Evolutionary conservation across 2,329 filamentous ascomycete genomes (phyloP).

Genomic region (Davidsoniella australis): DNA sequence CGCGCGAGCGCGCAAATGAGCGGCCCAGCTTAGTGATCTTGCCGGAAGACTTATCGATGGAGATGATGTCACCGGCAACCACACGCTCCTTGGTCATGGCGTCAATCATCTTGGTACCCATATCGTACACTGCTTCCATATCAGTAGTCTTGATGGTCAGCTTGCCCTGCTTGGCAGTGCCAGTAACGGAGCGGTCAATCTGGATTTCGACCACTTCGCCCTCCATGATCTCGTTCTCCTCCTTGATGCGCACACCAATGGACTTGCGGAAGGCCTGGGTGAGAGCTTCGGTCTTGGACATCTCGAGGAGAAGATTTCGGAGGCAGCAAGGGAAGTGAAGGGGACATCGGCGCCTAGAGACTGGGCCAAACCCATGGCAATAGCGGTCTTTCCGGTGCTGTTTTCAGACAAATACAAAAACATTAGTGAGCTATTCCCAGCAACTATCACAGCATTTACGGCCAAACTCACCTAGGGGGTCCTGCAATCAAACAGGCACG

Average conservation of each 20-base stretch:
- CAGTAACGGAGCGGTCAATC: slow-evolving; percentile 91
- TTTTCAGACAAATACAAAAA: background rate
- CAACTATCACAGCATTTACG: background rate
- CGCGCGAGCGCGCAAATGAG: slow-evolving; percentile 83
- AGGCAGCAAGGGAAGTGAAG: slow-evolving; percentile 88
- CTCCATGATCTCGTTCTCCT: slow-evolving; percentile 98
- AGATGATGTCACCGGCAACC: slow-evolving; percentile 96
- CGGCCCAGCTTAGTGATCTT: slow-evolving; percentile 95
- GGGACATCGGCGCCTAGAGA: slow-evolving; percentile 86
- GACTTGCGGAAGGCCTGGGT: slow-evolving; percentile 98
- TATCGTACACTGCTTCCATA: slow-evolving; percentile 99
- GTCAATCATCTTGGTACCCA: slow-evolving; percentile 99
- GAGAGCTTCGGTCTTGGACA: slow-evolving; percentile 97
- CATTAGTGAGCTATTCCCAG: background rate
- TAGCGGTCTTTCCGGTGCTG: slow-evolving; percentile 94
- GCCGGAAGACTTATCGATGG: slow-evolving; percentile 94
- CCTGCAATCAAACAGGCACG: slow-evolving; percentile 88
- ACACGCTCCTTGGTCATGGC: slow-evolving; percentile 99
- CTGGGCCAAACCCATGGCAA: slow-evolving; percentile 97
- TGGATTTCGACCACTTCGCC: slow-evolving; percentile 98
- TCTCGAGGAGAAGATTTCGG: slow-evolving; percentile 98
- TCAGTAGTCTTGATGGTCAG: slow-evolving; percentile 98
- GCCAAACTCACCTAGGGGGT: slow-evolving; percentile 50
- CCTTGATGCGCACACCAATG: slow-evolving; percentile 94
- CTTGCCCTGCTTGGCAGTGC: slow-evolving; percentile 94